phyloP scores from a whole-genome alignment of 495 filamentous ascomycete species.

The Penicillium cinerascens region DNA sequence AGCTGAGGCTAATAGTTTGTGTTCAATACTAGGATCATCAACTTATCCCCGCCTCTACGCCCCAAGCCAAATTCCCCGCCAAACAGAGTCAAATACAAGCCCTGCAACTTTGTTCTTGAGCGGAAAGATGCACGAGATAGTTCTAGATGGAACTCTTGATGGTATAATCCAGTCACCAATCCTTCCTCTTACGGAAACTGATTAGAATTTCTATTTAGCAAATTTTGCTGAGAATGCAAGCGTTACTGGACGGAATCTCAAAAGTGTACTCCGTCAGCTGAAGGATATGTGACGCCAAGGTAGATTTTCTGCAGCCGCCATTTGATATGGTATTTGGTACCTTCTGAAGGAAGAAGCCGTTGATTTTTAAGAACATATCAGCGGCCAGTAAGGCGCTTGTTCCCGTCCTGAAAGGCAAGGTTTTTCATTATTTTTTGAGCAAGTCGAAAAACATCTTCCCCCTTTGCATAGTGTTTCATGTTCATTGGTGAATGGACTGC shows the following conservation, averaged over 20 bases:
- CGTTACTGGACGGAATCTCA: conserved; percentile 19
- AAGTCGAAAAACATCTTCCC: no score
- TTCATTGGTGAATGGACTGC: no score
- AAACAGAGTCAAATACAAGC: conserved; percentile 29
- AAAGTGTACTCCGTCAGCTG: conserved; percentile 20
- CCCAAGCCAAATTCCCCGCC: conserved; percentile 23
- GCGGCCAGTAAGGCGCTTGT: no score
- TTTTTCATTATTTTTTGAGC: no score
- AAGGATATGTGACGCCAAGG: conserved; percentile 26
- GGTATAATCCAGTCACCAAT: conserved; percentile 14
- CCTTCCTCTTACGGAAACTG: conserved; percentile 11
- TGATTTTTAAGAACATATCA: no score
- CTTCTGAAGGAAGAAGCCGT: no score
- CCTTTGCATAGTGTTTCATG: no score
- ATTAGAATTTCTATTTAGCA: conserved; percentile 24
- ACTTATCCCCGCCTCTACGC: conserved; percentile 32
- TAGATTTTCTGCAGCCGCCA: no score
- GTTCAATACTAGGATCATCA: conserved; percentile 21
- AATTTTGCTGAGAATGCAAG: conserved; percentile 27
- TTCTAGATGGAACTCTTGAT: conserved; percentile 31
- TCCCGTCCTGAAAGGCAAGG: no score
- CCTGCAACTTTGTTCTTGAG: conserved; percentile 30
- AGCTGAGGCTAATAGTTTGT: conserved; percentile 4
- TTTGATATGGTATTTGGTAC: neutral
- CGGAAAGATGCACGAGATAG: conserved; percentile 32